Percentiles rank a stretch among this genome's conserved stretches.
phyloP scores from a whole-genome alignment of 2,329 filamentous ascomycete species.

The Aureobasidium sp. region DNA sequence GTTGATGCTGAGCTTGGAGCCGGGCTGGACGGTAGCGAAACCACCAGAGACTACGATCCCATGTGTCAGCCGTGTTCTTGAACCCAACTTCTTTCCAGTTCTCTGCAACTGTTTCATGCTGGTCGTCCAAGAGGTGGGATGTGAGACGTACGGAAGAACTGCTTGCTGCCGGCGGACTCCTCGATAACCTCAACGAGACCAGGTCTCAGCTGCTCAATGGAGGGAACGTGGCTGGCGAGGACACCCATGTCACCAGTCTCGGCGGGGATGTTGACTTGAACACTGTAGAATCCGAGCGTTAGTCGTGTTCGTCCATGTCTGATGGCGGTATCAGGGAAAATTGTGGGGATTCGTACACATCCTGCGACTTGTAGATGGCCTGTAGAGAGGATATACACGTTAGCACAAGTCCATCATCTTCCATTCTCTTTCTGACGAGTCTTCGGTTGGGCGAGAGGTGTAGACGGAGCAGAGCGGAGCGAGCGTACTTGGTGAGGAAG shows the following conservation, averaged over 20 bases:
- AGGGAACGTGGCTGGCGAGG: constrained; percentile 96
- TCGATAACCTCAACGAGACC: constrained; percentile 92
- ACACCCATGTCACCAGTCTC: constrained; percentile 99
- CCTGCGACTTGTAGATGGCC: constrained; percentile 61
- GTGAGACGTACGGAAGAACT: constrained; percentile 83
- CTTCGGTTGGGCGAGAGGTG: background rate
- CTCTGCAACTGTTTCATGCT: background rate
- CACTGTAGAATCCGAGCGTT: constrained; percentile 48
- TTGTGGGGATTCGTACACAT: constrained; percentile 49
- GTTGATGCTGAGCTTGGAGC: constrained; percentile 94
- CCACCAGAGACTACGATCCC: constrained; percentile 73
- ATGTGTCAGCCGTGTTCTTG: background rate
- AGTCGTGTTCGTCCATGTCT: background rate
- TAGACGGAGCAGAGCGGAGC: background rate
- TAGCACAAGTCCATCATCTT: constrained; percentile 15
- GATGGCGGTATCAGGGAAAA: background rate
- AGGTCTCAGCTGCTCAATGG: constrained; percentile 97
- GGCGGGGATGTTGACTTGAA: constrained; percentile 98
- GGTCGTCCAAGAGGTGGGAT: constrained; percentile 7
- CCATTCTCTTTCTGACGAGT: background rate
- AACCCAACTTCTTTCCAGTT: background rate
- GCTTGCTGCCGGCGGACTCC: constrained; percentile 83
- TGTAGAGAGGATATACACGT: constrained; percentile 27
- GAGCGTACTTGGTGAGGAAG: constrained; percentile 92
- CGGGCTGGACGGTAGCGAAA: constrained; percentile 93